Percentiles rank a stretch among this genome's conserved stretches.
Evolutionary conservation across 306 rosid species (phyloP).

Genomic region (Pyrus betulifolia): DNA sequence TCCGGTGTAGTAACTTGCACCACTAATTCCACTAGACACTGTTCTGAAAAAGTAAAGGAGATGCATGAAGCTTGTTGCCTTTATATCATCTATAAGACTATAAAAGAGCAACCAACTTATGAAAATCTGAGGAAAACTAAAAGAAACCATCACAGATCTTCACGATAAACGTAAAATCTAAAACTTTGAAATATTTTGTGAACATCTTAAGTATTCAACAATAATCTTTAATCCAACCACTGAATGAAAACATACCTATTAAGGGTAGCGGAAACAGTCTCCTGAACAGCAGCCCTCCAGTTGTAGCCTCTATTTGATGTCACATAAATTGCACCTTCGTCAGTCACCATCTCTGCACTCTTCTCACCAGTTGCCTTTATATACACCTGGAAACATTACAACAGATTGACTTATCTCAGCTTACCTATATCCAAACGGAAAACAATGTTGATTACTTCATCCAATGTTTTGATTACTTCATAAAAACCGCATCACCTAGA

Average conservation of each 20-base stretch:
- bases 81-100: background rate
- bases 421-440: background rate
- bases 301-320: slow-evolving; percentile 89
- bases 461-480: background rate
- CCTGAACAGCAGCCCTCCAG: slow-evolving; percentile 98
- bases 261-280: slow-evolving; percentile 95
- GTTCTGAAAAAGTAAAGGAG: slow-evolving; percentile 68
- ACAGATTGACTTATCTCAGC: background rate
- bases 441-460: background rate
- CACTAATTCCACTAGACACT: slow-evolving; percentile 97
- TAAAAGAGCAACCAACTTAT: background rate
- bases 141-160: background rate
- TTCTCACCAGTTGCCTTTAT: slow-evolving; percentile 87
- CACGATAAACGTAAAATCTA: background rate
- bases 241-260: slow-evolving; percentile 49
- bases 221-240: background rate
- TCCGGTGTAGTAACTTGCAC: slow-evolving; percentile 94
- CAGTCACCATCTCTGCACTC: slow-evolving; percentile 98
- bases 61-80: slow-evolving; percentile 21
- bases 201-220: background rate
- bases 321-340: slow-evolving; percentile 88
- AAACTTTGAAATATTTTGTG: background rate
- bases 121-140: background rate
- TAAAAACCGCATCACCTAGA: background rate
- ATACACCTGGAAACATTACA: slow-evolving; percentile 57